A percentile compares a stretch with the other conserved stretches of the same genome.
Evolutionary conservation across 192 early-diverging fungal genomes (phyloP).

Genomic region (Coemansia interrupta): DNA sequence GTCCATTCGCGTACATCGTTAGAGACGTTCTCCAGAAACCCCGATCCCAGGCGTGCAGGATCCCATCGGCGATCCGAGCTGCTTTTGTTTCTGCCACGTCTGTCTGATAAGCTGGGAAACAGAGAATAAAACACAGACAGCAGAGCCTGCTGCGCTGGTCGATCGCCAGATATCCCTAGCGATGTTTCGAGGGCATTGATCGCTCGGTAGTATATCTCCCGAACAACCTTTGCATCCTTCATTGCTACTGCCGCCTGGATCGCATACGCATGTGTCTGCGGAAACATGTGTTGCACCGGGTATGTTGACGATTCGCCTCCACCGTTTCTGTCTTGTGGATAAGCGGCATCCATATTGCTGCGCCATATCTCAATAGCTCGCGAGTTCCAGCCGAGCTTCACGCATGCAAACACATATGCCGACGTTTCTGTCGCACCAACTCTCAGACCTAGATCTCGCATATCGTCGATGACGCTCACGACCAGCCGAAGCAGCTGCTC

Average conservation of each 20-base stretch:
- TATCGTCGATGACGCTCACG: constrained; percentile 25
- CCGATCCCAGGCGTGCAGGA: constrained; percentile 27
- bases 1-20: constrained; percentile 10
- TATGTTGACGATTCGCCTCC: background rate
- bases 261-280: constrained; percentile 34
- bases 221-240: constrained; percentile 13
- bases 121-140: constrained; percentile 18
- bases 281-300: constrained; percentile 14
- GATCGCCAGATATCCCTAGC: background rate
- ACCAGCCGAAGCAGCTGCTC: constrained; percentile 1
- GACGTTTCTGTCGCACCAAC: constrained; percentile 42
- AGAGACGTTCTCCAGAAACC: constrained; percentile 17
- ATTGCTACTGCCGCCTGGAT: constrained; percentile 30
- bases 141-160: background rate
- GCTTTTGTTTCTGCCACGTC: background rate
- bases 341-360: background rate
- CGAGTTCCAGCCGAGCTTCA: constrained; percentile 8
- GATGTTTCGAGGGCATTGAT: background rate
- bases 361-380: constrained; percentile 24
- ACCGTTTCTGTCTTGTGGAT: background rate
- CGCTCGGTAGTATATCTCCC: constrained; percentile 18
- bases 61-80: constrained; percentile 21
- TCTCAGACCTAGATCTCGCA: constrained; percentile 22
- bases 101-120: constrained; percentile 1
- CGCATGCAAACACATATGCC: constrained; percentile 15